Evolutionary conservation across 345 rosid genomes (phyloP).

Genomic region (Triadica sebifera): DNA sequence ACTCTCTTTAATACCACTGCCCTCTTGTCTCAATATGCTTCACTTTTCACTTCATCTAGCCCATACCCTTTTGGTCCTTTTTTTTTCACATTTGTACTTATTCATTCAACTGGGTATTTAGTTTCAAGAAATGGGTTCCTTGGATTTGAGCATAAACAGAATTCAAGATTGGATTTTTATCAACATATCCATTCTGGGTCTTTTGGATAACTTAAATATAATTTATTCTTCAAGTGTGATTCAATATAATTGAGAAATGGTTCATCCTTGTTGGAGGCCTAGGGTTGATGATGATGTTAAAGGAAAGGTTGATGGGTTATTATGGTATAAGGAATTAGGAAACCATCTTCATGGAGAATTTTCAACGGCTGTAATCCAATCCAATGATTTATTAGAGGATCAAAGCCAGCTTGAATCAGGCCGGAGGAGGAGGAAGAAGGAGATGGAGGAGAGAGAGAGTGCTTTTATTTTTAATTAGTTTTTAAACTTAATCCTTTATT

Average conservation of each 20-base stretch:
- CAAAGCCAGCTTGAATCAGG: conserved; percentile 91
- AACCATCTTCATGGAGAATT: conserved; percentile 64
- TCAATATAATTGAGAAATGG: conserved; percentile 36
- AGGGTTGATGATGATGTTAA: conserved; percentile 34
- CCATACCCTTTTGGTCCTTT: no score
- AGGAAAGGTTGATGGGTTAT: conserved; percentile 52
- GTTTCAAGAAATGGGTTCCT: no score
- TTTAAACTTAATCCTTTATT: no score
- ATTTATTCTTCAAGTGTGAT: not conserved
- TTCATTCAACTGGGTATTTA: no score
- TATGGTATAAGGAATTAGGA: conserved; percentile 72
- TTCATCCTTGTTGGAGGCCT: conserved; percentile 64
- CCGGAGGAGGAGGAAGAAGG: no score
- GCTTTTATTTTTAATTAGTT: no score
- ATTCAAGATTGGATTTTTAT: conserved; percentile 24
- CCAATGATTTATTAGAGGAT: conserved; percentile 67
- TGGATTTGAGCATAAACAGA: no score
- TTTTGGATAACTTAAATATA: conserved; percentile 4
- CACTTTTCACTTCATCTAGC: no score
- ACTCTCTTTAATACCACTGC: no score
- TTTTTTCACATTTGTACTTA: no score
- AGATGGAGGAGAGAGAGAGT: no score
- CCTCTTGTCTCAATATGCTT: no score
- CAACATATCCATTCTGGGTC: conserved; percentile 16
- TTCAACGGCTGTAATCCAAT: conserved; percentile 82